phyloP scores from a whole-genome alignment of 805 yeast genomes.

The Barnettozyma populi region DNA sequence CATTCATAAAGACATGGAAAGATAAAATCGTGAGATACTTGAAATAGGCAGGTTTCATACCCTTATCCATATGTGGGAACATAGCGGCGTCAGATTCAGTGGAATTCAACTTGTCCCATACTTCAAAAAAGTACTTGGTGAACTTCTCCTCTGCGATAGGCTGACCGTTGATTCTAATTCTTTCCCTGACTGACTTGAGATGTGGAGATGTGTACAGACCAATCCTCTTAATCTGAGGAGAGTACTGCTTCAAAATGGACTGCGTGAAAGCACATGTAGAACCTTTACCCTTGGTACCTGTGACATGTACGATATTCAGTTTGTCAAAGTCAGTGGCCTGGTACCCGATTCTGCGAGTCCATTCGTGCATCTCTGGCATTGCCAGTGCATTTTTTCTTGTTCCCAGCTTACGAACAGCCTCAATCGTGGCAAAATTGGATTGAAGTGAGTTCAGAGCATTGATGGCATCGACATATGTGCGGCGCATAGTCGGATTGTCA shows the following conservation, averaged over 20 bases:
- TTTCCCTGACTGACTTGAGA: constrained; percentile 84
- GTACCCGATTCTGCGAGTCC: constrained; percentile 69
- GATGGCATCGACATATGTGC: constrained; percentile 57
- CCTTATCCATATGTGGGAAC: constrained; percentile 72
- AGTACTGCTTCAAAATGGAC: constrained; percentile 67
- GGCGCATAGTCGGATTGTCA: constrained; percentile 4
- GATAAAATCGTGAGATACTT: constrained; percentile 84
- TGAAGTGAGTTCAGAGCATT: constrained; percentile 80
- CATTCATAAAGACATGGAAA: constrained; percentile 83
- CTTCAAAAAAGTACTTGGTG: constrained; percentile 87
- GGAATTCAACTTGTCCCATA: constrained; percentile 74
- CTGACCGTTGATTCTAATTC: constrained; percentile 80
- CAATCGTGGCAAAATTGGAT: constrained; percentile 85
- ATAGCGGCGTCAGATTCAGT: constrained; percentile 47
- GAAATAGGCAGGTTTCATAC: constrained; percentile 87
- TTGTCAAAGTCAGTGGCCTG: constrained; percentile 60
- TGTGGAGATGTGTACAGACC: constrained; percentile 98
- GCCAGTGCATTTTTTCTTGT: constrained; percentile 55
- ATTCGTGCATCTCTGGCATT: constrained; percentile 81
- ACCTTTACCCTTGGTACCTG: constrained; percentile 99
- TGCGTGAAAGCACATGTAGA: constrained; percentile 94
- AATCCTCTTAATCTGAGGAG: constrained; percentile 45
- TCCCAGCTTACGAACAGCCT: constrained; percentile 72
- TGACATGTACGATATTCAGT: constrained; percentile 80
- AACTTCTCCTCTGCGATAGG: constrained; percentile 80